Evolutionary conservation across 176 grass and related monocot species (phyloP), one percentile per base, ranked within the genome.

Genomic region (Saccharum spontaneum): DNA sequence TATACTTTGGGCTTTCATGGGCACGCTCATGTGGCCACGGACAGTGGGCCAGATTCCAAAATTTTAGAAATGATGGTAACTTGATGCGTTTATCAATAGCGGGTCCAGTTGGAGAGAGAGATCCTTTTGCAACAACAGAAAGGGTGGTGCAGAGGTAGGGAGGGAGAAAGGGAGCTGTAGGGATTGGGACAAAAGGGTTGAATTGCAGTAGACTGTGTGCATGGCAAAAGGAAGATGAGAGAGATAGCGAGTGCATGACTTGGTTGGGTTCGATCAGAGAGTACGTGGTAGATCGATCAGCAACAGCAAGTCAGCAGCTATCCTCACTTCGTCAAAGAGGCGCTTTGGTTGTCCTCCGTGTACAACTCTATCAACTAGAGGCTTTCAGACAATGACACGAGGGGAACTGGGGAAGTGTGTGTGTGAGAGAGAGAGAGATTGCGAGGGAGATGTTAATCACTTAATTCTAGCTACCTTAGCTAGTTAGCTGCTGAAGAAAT

Each of bases 21-120:
- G 50, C 85, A 84, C 60, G 67, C 67, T 86, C 45, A 83, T 37
- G 31, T 70, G 60, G 39, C 70, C 79, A 83, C 84, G 41, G 33
- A 46, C 68, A 73, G 45, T 80, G 89, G 85, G 85, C 76, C 85
- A 84, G 3, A 84, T 76, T 84, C 76, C 76, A 84, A 84, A 43
- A 77, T 30, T 68, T 69, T 69, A 62, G 45, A 81, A 80, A 87
- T 87, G 89, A 87, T 87, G 81, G 81, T 33, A 63, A 81, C 64
- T 87, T 79, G 85, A 87, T 87, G 76, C 52, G 85, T 83, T 84
- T 87, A 90, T 90, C 80, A 80, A 80, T 86, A 82, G 69, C 15
- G 81, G 81, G 17, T 45, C 76, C 39, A 74, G 39, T 77, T 30
- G 69, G 54, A 71, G 73, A 73, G 28, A 67, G 43, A 18, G 39